phyloP scores from a whole-genome alignment of 176 grass and related monocot species.

The Aegilops tauschii region DNA sequence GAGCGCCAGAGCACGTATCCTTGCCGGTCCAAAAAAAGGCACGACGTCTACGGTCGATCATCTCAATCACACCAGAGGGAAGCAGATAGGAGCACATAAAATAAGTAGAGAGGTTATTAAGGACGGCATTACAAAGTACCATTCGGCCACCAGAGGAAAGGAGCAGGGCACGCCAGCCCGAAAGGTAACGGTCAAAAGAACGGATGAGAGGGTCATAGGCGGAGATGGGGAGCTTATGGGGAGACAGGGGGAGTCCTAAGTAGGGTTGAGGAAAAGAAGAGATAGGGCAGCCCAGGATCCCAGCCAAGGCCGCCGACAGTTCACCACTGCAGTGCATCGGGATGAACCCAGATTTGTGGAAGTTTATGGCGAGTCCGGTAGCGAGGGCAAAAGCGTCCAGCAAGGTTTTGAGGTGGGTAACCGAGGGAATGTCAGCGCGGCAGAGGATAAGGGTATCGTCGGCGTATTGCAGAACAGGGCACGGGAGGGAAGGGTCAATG shows the following conservation, averaged over 20 bases:
- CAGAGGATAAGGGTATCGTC: background rate
- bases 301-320: no score
- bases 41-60: background rate
- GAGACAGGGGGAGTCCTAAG: background rate
- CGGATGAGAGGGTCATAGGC: background rate
- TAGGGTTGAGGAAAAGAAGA: background rate
- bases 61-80: background rate
- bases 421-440: background rate
- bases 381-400: background rate
- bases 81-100: background rate
- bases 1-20: no score
- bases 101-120: background rate
- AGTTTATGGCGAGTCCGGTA: background rate
- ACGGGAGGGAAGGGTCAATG: rapidly evolving
- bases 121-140: background rate
- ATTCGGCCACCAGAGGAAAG: background rate
- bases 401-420: rapidly evolving
- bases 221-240: background rate
- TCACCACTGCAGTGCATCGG: background rate
- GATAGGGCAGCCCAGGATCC: background rate
- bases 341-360: background rate
- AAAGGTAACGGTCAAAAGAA: background rate
- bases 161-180: background rate
- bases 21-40: background rate
- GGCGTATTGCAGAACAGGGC: background rate